A percentile compares a stretch with the other conserved stretches of the same genome.
Evolutionary conservation across 2,329 filamentous ascomycete genomes (phyloP).

Genomic region (Alternaria sp.): DNA sequence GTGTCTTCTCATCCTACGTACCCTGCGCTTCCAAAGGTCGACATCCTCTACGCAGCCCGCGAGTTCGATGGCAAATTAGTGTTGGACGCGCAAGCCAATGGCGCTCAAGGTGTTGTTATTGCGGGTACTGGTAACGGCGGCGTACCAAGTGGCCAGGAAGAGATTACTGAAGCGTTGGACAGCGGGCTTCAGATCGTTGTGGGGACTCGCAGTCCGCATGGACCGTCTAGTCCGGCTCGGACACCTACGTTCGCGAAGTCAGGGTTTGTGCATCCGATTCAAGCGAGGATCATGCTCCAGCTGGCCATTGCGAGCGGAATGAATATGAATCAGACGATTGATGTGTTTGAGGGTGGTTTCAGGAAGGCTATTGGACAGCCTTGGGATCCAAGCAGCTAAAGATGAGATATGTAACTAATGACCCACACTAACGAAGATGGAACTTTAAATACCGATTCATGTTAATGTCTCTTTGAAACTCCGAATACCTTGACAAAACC

Average conservation of each 20-base stretch:
- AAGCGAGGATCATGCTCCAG: slow-evolving; percentile 40
- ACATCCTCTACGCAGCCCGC: slow-evolving; percentile 41
- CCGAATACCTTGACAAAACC: not conserved
- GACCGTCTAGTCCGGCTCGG: slow-evolving; percentile 27
- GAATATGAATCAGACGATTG: slow-evolving; percentile 39
- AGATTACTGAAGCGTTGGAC: slow-evolving; percentile 30
- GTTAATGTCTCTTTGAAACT: accelerated
- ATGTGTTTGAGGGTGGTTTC: slow-evolving; percentile 36
- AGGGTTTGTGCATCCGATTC: slow-evolving; percentile 36
- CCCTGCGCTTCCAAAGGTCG: slow-evolving; percentile 37
- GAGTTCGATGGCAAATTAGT: slow-evolving; percentile 39
- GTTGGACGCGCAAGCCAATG: slow-evolving; percentile 33
- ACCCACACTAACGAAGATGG: not conserved
- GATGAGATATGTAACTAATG: not conserved
- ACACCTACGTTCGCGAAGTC: slow-evolving; percentile 30
- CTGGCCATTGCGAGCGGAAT: slow-evolving; percentile 41
- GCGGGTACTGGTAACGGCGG: slow-evolving; percentile 40
- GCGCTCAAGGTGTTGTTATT: slow-evolving; percentile 36
- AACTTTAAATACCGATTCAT: not conserved
- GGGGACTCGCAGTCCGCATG: slow-evolving; percentile 32
- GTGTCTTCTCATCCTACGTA: slow-evolving; percentile 26
- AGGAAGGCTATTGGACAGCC: slow-evolving; percentile 35
- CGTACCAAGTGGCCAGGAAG: slow-evolving; percentile 26
- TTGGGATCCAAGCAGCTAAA: slow-evolving; percentile 19
- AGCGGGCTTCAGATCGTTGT: slow-evolving; percentile 38